Conservation (phyloP, 2,329 filamentous ascomycete species). For the Fusarium marasasianum region DNA sequence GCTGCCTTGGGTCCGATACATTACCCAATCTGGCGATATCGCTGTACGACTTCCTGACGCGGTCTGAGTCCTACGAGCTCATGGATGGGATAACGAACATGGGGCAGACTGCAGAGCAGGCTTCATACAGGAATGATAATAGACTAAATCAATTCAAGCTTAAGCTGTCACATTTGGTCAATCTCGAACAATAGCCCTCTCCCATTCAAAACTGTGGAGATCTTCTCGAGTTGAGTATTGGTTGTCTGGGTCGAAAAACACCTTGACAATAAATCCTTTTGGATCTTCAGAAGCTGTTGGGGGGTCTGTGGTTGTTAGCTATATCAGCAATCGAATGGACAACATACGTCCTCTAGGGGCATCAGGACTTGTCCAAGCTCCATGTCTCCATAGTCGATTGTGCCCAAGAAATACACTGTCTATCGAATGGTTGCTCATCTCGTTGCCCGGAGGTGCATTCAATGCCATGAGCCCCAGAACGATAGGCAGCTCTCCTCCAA, state of each 20-base stretch:
- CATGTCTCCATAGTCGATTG: constrained; percentile 38
- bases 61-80: constrained; percentile 58
- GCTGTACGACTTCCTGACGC: constrained; percentile 94
- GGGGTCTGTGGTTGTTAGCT: constrained; percentile 37
- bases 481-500: constrained; percentile 51
- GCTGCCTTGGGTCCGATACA: constrained; percentile 97
- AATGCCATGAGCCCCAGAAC: constrained; percentile 55
- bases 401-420: constrained; percentile 41
- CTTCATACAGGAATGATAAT: constrained; percentile 41
- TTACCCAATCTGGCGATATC: constrained; percentile 97
- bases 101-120: constrained; percentile 31
- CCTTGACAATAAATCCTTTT: constrained; percentile 47
- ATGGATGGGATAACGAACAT: constrained; percentile 22
- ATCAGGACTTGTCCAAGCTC: constrained; percentile 36
- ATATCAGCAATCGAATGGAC: background rate
- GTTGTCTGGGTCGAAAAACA: constrained; percentile 47
- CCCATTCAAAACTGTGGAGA: constrained; percentile 43
- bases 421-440: constrained; percentile 1
- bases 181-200: constrained; percentile 38
- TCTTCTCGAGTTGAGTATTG: constrained; percentile 37
- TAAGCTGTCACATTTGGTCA: background rate
- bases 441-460: constrained; percentile 8
- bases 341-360: constrained; percentile 44
- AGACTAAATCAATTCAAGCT: constrained; percentile 35
- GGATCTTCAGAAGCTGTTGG: constrained; percentile 39